Percentiles rank a stretch among this genome's conserved stretches.
Evolutionary conservation across 371 early-diverging fungal genomes (phyloP).

Genomic region (Mortierella sp.): DNA sequence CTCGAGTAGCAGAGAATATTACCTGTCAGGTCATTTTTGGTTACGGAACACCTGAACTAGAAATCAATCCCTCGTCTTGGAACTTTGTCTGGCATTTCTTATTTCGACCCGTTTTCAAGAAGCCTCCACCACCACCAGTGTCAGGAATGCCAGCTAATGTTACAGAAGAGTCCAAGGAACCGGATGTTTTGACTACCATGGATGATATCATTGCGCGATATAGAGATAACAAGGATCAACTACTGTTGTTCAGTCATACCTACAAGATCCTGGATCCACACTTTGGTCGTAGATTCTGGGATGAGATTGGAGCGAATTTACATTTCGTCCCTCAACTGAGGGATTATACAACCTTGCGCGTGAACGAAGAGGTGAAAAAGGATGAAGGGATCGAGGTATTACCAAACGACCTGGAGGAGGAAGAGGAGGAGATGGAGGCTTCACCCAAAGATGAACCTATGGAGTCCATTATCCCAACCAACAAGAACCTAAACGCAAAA

Average conservation of each 20-base stretch:
- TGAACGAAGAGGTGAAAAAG: constrained; percentile 17
- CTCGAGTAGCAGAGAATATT: constrained; percentile 16
- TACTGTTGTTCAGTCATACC: constrained; percentile 20
- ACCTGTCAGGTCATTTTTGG: constrained; percentile 28
- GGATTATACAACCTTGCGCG: constrained; percentile 16
- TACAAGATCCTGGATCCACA: constrained; percentile 22
- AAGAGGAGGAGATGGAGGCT: background rate
- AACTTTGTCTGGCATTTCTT: constrained; percentile 31
- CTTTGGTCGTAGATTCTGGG: background rate
- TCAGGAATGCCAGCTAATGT: background rate
- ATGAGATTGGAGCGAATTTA: constrained; percentile 17
- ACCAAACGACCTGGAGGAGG: constrained; percentile 25
- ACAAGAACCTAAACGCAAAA: background rate
- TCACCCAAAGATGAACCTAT: too few relatives aligned
- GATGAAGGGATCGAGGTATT: constrained; percentile 8
- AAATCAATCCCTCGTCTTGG: constrained; percentile 16
- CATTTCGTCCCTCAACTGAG: constrained; percentile 30
- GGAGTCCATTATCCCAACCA: background rate
- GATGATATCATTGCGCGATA: constrained; percentile 37
- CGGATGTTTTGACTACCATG: background rate
- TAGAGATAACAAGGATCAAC: constrained; percentile 12
- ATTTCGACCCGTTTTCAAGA: constrained; percentile 8
- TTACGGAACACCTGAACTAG: constrained; percentile 9
- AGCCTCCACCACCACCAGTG: background rate
- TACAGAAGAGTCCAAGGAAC: background rate